Evolutionary conservation across 805 yeast genomes (phyloP).

Genomic region (Saccharomycopsis guyanensis): DNA sequence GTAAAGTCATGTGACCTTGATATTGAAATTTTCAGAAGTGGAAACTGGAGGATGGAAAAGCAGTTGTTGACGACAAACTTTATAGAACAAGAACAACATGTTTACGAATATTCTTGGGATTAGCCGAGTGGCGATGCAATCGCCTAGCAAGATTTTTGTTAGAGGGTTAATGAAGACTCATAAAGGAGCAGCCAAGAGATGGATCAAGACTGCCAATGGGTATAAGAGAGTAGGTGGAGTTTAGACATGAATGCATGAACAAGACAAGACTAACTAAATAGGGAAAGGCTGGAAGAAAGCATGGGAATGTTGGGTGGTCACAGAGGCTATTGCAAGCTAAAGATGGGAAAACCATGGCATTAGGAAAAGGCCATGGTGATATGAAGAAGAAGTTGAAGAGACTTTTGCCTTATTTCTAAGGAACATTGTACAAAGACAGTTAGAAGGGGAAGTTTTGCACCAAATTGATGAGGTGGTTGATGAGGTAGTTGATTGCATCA

Average conservation of each 20-base stretch:
- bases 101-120: not conserved
- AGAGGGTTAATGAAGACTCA: constrained; percentile 56
- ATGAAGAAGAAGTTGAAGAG: constrained; percentile 55
- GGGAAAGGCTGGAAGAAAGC: constrained; percentile 82
- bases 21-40: too few species aligned
- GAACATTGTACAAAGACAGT: not conserved
- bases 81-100: too few species aligned
- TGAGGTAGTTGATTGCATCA: too few species aligned
- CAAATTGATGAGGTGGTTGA: too few species aligned
- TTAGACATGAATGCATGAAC: constrained; percentile 2
- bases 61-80: too few species aligned
- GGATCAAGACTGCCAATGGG: constrained; percentile 66
- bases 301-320: constrained; percentile 89
- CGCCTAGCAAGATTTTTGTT: constrained; percentile 5
- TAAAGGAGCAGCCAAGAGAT: constrained; percentile 81
- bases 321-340: constrained; percentile 49
- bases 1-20: too few species aligned
- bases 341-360: constrained; percentile 51
- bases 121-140: not conserved
- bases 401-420: constrained; percentile 39
- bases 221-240: constrained; percentile 40
- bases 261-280: constrained; percentile 14
- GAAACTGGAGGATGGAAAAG: too few species aligned
- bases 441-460: too few species aligned
- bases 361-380: constrained; percentile 37